Conservation (phyloP, 139 green algal species). For the Ostreobium quekettii region DNA sequence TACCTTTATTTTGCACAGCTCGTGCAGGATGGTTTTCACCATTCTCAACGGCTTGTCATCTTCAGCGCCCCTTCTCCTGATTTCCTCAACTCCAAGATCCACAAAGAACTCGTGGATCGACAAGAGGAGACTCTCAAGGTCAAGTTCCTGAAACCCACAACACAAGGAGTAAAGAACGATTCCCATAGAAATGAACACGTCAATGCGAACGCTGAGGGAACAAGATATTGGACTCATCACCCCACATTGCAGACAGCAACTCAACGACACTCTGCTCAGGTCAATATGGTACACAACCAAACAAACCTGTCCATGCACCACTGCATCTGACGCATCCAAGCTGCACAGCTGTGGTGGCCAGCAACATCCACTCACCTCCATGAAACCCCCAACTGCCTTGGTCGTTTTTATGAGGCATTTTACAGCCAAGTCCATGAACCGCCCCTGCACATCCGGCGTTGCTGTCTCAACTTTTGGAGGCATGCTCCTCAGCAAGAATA, state of each 20-base stretch:
- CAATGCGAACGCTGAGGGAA: neutral
- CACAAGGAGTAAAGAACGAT: no score
- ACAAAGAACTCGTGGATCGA: constrained; percentile 84
- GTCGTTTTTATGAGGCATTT: constrained; percentile 97
- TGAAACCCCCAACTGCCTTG: constrained; percentile 47
- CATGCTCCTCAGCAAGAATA: constrained; percentile 1
- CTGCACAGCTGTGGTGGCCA: neutral
- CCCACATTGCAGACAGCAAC: neutral
- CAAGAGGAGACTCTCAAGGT: constrained; percentile 67
- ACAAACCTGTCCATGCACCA: neutral
- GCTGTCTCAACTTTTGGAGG: neutral
- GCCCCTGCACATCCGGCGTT: neutral
- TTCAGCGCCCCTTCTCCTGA: constrained; percentile 52
- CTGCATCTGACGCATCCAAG: neutral
- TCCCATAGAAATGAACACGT: neutral
- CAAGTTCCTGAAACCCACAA: constrained; percentile 45
- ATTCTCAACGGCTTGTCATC: constrained; percentile 95
- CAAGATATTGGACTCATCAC: neutral
- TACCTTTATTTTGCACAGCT: constrained; percentile 71
- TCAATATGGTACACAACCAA: neutral
- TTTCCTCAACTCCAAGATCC: constrained; percentile 76
- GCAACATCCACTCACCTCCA: neutral
- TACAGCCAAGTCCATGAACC: constrained; percentile 68
- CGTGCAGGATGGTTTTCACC: constrained; percentile 93
- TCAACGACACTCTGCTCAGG: neutral